These are phyloP conservation scores for Mycena venus DNA, from an alignment of 768 basidiomycete genomes.

Conservation along the genomic window DNA sequence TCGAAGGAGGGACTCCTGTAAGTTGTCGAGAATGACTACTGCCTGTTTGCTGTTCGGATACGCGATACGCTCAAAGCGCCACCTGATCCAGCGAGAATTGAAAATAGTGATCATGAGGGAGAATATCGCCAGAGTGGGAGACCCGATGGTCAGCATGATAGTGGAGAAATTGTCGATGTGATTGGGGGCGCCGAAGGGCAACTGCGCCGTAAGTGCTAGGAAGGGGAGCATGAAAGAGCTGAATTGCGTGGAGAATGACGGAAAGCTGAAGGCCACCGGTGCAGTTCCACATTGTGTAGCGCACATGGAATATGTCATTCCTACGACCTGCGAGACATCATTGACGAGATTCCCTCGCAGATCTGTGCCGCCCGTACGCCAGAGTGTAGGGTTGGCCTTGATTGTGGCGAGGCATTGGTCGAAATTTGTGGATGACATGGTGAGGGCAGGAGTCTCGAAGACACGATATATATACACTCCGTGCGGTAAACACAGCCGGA, in stretches of 20 bases:
- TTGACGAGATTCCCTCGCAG: background rate
- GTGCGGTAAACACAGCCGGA: no score
- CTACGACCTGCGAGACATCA: background rate
- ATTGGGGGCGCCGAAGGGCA: conserved; percentile 6
- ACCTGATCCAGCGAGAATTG: conserved; percentile 1
- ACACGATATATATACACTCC: no score
- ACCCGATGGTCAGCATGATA: background rate
- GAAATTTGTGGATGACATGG: no score
- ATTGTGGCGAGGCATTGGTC: no score
- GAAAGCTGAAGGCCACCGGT: background rate
- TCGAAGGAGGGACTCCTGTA: conserved; percentile 17
- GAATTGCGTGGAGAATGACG: background rate
- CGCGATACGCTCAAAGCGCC: background rate
- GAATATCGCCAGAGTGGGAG: conserved; percentile 11
- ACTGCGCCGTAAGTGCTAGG: conserved; percentile 13
- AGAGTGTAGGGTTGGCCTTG: background rate
- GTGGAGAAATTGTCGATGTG: background rate
- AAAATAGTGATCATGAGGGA: conserved; percentile 11
- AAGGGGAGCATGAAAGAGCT: conserved; percentile 14
- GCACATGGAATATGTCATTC: background rate
- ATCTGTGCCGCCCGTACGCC: background rate
- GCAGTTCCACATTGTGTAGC: background rate
- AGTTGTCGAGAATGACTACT: background rate
- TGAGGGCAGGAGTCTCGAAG: no score
- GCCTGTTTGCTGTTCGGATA: conserved; percentile 2